Percentiles rank a stretch among this genome's conserved stretches.
Conservation (phyloP, 2,329 filamentous ascomycete genomes). For the Hypoxylon sp. region DNA sequence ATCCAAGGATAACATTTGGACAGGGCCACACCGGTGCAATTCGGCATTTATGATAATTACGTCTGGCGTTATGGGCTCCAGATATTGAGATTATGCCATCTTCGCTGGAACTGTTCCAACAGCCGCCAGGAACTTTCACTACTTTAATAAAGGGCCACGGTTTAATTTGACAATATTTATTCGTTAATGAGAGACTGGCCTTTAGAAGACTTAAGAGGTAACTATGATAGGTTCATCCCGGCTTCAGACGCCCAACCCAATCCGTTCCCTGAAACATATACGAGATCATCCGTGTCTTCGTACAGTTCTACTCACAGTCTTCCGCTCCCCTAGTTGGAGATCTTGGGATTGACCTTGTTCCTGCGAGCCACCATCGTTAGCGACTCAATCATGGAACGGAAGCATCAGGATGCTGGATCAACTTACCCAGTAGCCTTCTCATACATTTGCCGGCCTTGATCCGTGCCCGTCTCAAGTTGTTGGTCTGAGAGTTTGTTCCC, state of each 20-base stretch:
- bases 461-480: constrained; percentile 49
- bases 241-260: neutral
- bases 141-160: too few species aligned
- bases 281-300: neutral
- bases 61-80: neutral
- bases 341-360: constrained; percentile 54
- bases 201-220: too few species aligned
- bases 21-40: too few species aligned
- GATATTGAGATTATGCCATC: neutral
- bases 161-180: too few species aligned
- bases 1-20: neutral
- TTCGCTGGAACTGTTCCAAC: neutral
- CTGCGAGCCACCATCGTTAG: constrained; percentile 40
- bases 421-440: constrained; percentile 57
- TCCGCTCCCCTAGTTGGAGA: constrained; percentile 49
- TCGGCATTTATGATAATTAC: neutral
- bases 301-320: neutral
- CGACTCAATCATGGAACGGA: neutral
- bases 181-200: neutral
- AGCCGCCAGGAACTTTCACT: too few species aligned
- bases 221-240: too few species aligned
- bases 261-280: neutral
- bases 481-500: constrained; percentile 33
- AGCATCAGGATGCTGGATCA: neutral
- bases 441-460: constrained; percentile 50